Evolutionary conservation across 1,139 yeast species (phyloP).

Genomic region (Yamadazyma songkhlaensis): DNA sequence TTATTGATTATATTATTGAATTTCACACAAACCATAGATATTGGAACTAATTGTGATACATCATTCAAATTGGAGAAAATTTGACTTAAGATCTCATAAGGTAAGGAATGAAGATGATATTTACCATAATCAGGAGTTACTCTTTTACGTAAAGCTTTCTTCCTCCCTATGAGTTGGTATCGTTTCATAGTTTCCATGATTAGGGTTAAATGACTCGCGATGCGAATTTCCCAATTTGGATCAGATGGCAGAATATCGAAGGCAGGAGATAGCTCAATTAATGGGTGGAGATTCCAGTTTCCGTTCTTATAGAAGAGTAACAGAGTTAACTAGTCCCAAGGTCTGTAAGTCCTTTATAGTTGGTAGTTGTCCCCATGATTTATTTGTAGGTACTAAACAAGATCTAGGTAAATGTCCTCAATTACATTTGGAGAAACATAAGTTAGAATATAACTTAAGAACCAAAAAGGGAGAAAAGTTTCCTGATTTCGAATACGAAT

Average conservation of each 20-base stretch:
- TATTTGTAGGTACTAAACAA: conserved; percentile 80
- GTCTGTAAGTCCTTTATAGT: conserved; percentile 81
- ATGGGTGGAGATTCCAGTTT: conserved; percentile 52
- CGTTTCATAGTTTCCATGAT: conserved; percentile 17
- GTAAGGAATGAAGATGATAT: conserved; percentile 36
- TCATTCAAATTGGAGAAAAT: conserved; percentile 27
- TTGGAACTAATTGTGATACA: conserved; percentile 18
- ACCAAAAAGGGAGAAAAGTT: conserved; percentile 52
- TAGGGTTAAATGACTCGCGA: conserved; percentile 1
- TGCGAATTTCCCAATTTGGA: background rate
- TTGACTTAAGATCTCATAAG: conserved; percentile 37
- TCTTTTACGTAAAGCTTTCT: conserved; percentile 18
- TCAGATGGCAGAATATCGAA: conserved; percentile 69
- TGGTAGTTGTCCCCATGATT: conserved; percentile 86
- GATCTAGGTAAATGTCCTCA: conserved; percentile 80
- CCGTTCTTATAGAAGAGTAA: conserved; percentile 16
- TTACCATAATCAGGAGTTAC: conserved; percentile 21
- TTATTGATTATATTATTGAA: conserved; percentile 35
- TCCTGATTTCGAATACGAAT: conserved; percentile 72
- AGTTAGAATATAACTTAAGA: conserved; percentile 65
- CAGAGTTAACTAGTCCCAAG: conserved; percentile 59
- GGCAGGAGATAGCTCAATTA: conserved; percentile 72
- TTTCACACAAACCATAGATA: conserved; percentile 36
- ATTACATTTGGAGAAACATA: conserved; percentile 73
- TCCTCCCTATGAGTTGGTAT: conserved; percentile 41